Evolutionary conservation across 2,329 filamentous ascomycete genomes (phyloP).

Genomic region (Ophiostoma ulmi): DNA sequence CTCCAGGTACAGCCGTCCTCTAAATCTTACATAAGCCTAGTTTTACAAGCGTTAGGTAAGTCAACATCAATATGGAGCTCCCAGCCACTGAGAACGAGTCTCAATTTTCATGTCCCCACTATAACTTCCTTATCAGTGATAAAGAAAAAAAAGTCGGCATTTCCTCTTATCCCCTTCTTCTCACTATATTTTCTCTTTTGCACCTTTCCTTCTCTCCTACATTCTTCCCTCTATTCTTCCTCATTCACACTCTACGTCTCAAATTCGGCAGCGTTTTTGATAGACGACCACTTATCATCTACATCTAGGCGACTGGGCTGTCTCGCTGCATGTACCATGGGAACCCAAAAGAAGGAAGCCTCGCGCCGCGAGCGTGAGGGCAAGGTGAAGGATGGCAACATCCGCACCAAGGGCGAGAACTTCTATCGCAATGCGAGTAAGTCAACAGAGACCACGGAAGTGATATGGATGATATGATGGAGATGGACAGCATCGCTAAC

Average conservation of each 20-base stretch:
- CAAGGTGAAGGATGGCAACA: slow-evolving; percentile 81
- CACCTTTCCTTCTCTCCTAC: background rate
- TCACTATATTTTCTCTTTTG: slow-evolving; percentile 17
- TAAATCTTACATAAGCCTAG: background rate
- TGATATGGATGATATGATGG: background rate
- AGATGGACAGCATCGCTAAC: background rate
- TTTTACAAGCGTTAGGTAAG: background rate
- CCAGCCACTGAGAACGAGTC: slow-evolving; percentile 21
- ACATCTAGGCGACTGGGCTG: slow-evolving; percentile 11
- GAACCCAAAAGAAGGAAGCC: slow-evolving; percentile 73
- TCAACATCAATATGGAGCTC: slow-evolving; percentile 6
- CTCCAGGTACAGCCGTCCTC: background rate
- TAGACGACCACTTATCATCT: background rate
- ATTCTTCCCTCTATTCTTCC: slow-evolving; percentile 4
- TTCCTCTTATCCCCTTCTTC: slow-evolving; percentile 13
- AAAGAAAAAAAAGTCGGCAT: slow-evolving; percentile 23
- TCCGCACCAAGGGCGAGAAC: slow-evolving; percentile 93
- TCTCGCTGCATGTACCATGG: slow-evolving; percentile 24
- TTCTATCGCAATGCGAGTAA: slow-evolving; percentile 65
- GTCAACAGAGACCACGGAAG: slow-evolving; percentile 7
- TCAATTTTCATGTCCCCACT: slow-evolving; percentile 21
- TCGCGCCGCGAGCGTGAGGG: slow-evolving; percentile 78
- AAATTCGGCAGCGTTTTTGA: slow-evolving; percentile 22
- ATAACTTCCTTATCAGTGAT: slow-evolving; percentile 27
- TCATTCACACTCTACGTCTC: background rate